A percentile compares a stretch with the other conserved stretches of the same genome.
These are phyloP conservation scores for Solioccasus polychromus DNA, from an alignment of 768 basidiomycete species.

Conservation along the genomic window DNA sequence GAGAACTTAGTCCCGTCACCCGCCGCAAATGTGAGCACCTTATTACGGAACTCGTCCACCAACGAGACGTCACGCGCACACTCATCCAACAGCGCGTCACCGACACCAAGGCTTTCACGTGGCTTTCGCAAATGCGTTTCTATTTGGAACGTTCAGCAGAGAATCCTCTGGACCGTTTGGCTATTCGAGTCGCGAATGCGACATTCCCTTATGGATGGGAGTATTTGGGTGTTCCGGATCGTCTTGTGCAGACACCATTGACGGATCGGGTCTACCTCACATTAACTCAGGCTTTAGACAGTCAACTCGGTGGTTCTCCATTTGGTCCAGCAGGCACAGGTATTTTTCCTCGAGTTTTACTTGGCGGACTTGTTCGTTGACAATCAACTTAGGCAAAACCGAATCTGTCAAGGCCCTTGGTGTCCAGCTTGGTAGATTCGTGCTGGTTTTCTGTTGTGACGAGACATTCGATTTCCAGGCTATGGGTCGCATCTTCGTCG, in stretches of 20 bases:
- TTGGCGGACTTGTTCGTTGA: not conserved
- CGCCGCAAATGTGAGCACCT: constrained; percentile 98
- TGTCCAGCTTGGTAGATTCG: constrained; percentile 95
- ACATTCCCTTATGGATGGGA: constrained; percentile 98
- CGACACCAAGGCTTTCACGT: constrained; percentile 76
- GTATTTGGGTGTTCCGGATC: constrained; percentile 94
- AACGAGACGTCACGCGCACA: constrained; percentile 87
- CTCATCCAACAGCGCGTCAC: constrained; percentile 64
- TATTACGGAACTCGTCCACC: constrained; percentile 98
- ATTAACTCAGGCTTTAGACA: constrained; percentile 91
- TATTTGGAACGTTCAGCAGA: constrained; percentile 74
- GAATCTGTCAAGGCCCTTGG: constrained; percentile 99
- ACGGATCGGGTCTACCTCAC: constrained; percentile 98
- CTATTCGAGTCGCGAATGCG: constrained; percentile 86
- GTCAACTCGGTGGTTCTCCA: constrained; percentile 93
- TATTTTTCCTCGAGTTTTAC: constrained; percentile 27
- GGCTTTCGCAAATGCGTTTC: constrained; percentile 99
- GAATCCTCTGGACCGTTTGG: constrained; percentile 76
- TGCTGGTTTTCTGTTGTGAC: constrained; percentile 99
- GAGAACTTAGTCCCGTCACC: constrained; percentile 85
- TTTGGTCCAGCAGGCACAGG: constrained; percentile 99
- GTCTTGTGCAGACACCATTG: constrained; percentile 95
- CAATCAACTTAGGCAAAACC: constrained; percentile 71
- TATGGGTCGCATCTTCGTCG: constrained; percentile 99
- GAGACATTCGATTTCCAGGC: constrained; percentile 99